These are phyloP conservation scores for Raphidocelis subcapitata DNA, from an alignment of 139 green algal genomes.

Conservation along the genomic window DNA sequence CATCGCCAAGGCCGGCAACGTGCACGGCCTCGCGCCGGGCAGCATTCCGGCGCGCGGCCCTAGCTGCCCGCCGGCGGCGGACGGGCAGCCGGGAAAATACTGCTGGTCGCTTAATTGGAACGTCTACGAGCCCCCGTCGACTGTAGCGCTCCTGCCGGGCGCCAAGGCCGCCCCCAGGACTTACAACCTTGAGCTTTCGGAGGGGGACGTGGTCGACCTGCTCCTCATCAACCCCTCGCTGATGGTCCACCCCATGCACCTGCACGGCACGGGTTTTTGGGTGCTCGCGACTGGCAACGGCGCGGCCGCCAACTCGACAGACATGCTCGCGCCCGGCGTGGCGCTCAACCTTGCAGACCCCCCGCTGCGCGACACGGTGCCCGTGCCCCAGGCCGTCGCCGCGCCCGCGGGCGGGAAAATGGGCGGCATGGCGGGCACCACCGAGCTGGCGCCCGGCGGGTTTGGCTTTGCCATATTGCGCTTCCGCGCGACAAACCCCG, in stretches of 20 bases:
- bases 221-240: slow-evolving; percentile 21
- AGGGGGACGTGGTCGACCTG: slow-evolving; percentile 22
- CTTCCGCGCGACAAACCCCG: background rate
- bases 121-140: background rate
- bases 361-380: background rate
- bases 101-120: slow-evolving; percentile 9
- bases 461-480: slow-evolving; percentile 11
- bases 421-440: background rate
- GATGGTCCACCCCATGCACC: slow-evolving; percentile 34
- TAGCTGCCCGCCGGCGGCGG: background rate
- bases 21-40: background rate
- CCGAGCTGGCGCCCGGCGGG: no score
- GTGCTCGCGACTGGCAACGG: slow-evolving; percentile 21
- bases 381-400: slow-evolving; percentile 16
- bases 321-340: no score
- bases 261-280: slow-evolving; percentile 20
- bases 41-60: background rate
- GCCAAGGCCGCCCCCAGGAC: background rate
- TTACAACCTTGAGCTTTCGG: background rate
- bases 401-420: background rate
- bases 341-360: background rate
- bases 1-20: background rate
- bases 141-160: background rate
- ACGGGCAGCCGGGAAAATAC: background rate
- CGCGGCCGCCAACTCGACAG: background rate